Conservation (phyloP, 2,329 filamentous ascomycete species). For the Clarireedia homoeocarpa region DNA sequence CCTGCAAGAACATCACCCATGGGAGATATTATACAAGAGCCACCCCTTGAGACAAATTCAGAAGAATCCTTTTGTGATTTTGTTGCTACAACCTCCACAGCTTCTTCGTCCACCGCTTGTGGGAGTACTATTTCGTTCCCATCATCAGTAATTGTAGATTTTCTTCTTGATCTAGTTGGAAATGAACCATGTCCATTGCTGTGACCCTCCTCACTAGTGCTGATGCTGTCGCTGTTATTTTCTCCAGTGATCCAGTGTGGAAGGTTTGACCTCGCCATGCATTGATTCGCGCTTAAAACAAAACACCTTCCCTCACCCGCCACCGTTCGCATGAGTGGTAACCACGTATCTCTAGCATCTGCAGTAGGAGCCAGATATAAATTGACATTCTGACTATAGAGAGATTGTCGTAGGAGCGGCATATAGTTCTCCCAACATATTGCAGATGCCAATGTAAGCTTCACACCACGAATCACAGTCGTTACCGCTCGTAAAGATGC, state of each 20-base stretch:
- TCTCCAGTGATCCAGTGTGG: slow-evolving; percentile 46
- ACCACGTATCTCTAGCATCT: slow-evolving; percentile 76
- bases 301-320: slow-evolving; percentile 78
- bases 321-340: slow-evolving; percentile 72
- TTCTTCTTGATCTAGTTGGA: slow-evolving; percentile 10
- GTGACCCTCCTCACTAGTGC: slow-evolving; percentile 2
- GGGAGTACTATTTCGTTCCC: slow-evolving; percentile 46
- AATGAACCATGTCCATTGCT: neutral
- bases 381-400: slow-evolving; percentile 89
- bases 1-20: slow-evolving; percentile 72
- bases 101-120: neutral
- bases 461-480: slow-evolving; percentile 70
- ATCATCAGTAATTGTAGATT: slow-evolving; percentile 33
- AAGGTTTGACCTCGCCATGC: slow-evolving; percentile 51
- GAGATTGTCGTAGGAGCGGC: slow-evolving; percentile 73
- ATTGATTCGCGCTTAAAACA: slow-evolving; percentile 82
- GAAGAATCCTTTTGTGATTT: slow-evolving; percentile 12
- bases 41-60: slow-evolving; percentile 55
- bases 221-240: slow-evolving; percentile 3
- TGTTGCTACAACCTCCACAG: neutral
- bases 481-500: slow-evolving; percentile 72
- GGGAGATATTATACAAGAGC: slow-evolving; percentile 74
- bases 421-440: slow-evolving; percentile 99
- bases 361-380: slow-evolving; percentile 87
- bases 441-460: slow-evolving; percentile 73